Base-by-base conservation (phyloP, 495 filamentous ascomycete species). In the Penicillium tannophilum region DNA sequence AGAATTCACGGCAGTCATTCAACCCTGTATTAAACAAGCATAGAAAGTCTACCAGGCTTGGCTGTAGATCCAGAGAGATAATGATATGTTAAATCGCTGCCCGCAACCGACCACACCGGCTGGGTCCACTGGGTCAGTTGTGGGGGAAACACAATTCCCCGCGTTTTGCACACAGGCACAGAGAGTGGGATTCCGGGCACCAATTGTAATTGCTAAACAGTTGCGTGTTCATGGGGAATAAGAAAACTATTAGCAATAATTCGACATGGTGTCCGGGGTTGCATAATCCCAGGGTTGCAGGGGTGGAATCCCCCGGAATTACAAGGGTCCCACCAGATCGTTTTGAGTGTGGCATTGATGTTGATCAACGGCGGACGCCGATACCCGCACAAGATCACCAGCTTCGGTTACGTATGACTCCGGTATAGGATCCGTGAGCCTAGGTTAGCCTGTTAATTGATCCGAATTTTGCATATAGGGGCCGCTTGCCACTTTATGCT, bases 321-420 rank as follows among this genome's bases (percentile, higher is more conserved):
- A 19, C 14, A 30, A 9, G 28, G 19, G 35, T 17, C 39, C 52
- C 39, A 14, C 23, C 39, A 42, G 52, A 42, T 54, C 23, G 20
- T 10, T 23, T 39, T n/a, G 24, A 36, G 33, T 33, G 51, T 33
- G 19, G 33, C 20, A 42, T 16, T 39, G 19, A 30, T 42, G 52
- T 28, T 54, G 52, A 54, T 54, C 52, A 54, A 54, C 52, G 52
- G 52, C 52, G 52, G 52, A 54, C 52, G 52, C 52, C 52, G 52
- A 54, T 42, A 36, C 52, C 52, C 52, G 52, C 52, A 24, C 52
- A 54, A 26, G 44, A 17, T 41, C 36, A 30, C 36, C 52, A 54
- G 39, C 52, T 14, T 43, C 52, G 36, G 52, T 54, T 54, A 54
- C 52, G 52, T 54, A 54, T 43, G 10, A 12, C 6, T 7, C 28